Conservation (phyloP, 208 protist species). For the Leishmania aethiopica region DNA sequence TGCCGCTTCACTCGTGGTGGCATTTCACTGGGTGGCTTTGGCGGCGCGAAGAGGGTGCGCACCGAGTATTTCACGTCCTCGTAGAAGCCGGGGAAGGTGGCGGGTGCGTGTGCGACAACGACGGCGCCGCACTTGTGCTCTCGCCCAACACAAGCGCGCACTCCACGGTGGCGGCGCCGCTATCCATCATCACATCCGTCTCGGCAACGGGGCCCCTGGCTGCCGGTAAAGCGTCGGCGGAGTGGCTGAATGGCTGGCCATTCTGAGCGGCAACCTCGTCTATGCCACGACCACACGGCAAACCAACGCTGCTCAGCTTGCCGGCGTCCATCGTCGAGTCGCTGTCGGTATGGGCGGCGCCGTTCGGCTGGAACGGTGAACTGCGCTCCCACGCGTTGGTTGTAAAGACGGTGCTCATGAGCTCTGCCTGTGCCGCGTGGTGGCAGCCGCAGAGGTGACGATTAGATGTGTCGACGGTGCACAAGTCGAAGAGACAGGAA, state of each 20-base stretch:
- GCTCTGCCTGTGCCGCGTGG: background rate
- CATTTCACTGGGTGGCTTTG: conserved; percentile 61
- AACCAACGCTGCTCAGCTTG: background rate
- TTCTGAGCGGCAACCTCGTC: background rate
- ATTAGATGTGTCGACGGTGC: background rate
- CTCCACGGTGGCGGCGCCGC: background rate
- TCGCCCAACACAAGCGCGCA: background rate
- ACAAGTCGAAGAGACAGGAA: background rate
- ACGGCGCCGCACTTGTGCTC: background rate
- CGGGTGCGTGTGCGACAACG: background rate
- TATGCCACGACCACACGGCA: background rate
- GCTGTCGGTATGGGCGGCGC: background rate
- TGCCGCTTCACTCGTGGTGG: conserved; percentile 60
- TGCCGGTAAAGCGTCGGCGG: background rate
- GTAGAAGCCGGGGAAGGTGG: conserved; percentile 48
- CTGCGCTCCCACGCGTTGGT: conserved; percentile 16
- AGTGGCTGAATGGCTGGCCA: background rate
- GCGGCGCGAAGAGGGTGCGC: conserved; percentile 64
- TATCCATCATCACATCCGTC: background rate
- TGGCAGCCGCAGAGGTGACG: background rate
- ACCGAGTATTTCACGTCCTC: conserved; percentile 71
- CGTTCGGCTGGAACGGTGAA: conserved; percentile 10
- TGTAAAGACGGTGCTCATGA: conserved; percentile 17
- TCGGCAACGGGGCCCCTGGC: background rate
- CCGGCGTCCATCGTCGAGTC: background rate